Evolutionary conservation across 768 basidiomycete genomes (phyloP).

Genomic region (Pleurotus giganteus): DNA sequence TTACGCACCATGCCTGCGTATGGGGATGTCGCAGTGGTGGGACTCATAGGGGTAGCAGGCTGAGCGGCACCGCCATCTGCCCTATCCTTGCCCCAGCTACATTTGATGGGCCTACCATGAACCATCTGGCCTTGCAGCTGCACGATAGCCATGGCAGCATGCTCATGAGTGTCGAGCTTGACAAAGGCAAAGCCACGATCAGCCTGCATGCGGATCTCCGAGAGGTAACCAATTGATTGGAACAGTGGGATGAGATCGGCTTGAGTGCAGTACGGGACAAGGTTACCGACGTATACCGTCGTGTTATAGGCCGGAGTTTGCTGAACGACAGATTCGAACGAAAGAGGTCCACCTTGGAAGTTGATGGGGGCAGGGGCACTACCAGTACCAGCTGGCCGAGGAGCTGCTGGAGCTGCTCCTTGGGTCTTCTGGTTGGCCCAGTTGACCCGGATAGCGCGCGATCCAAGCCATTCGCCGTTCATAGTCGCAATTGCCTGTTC

Average conservation of each 20-base stretch:
- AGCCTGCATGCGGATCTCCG: constrained; percentile 98
- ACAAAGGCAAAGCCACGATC: constrained; percentile 99
- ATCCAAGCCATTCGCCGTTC: constrained; percentile 99
- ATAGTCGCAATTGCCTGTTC: constrained; percentile 99
- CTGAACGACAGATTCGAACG: constrained; percentile 89
- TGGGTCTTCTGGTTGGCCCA: constrained; percentile 99
- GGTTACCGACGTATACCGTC: constrained; percentile 97
- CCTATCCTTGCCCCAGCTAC: constrained; percentile 98
- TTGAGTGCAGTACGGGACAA: constrained; percentile 96
- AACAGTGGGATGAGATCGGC: constrained; percentile 97
- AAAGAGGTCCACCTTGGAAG: constrained; percentile 85
- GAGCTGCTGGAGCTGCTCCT: constrained; percentile 48
- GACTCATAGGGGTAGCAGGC: constrained; percentile 52
- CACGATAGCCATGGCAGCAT: constrained; percentile 97
- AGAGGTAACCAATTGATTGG: constrained; percentile 97
- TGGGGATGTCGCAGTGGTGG: constrained; percentile 57
- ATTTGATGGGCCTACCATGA: constrained; percentile 96
- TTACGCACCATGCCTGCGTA: constrained; percentile 78
- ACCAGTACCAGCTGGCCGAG: constrained; percentile 46
- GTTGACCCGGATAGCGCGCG: constrained; percentile 97
- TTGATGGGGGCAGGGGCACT: constrained; percentile 87
- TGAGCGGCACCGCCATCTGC: constrained; percentile 66
- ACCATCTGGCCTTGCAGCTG: constrained; percentile 97
- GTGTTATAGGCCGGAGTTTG: constrained; percentile 94
- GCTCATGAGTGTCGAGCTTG: constrained; percentile 97